Base-by-base conservation (phyloP, 148 eudicot species). In the Talinum fruticosum region DNA sequence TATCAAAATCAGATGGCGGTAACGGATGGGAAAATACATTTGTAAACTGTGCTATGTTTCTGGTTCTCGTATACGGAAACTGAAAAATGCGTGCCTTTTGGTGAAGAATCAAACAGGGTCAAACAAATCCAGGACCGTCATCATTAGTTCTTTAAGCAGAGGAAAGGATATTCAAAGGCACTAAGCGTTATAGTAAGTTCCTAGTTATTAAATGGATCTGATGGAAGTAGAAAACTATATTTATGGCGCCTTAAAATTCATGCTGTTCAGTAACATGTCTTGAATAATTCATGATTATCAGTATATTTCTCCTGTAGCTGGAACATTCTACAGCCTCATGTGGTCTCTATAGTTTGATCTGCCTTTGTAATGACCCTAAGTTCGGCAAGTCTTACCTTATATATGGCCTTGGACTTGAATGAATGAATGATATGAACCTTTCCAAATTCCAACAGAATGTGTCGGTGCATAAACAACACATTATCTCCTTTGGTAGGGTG, bases 151-250 rank as follows among this genome's bases (percentile, higher is more conserved):
- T 87, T 89, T 78, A 81, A 66, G 85, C 86, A 81, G 62, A 87
- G 91, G 6, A 38, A 30, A 65, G 78, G 97, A 83, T 64, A 86
- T 79, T 88, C 86, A 53, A 37, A 66, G 24, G 72, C 84, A 41
- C 67, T 82, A n/a, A 85, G 91, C 69, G 76, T 92, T 88, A 45
- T 86, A 84, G 98, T 94, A 75, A 88, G 97, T 85, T 86, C 71
- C 59, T 32, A 76, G 64, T 57, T 61, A 19, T 34, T n/a, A n/a
- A n/a, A n/a, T n/a, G n/a, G n/a, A 41, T 71, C 16, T 33, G 24
- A 8, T 6, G 59, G 75, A 28, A 32, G 28, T 18, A 19, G 51
- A 77, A 67, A 26, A 54, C 8, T 44, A 13, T 36, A 15, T 8
- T 18, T 33, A 36, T 24, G 16, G 76, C 29, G 41, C 2, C 23